These are phyloP conservation scores for Cyberlindnera mycetangii DNA, from an alignment of 805 yeast genomes.

Conservation along the genomic window DNA sequence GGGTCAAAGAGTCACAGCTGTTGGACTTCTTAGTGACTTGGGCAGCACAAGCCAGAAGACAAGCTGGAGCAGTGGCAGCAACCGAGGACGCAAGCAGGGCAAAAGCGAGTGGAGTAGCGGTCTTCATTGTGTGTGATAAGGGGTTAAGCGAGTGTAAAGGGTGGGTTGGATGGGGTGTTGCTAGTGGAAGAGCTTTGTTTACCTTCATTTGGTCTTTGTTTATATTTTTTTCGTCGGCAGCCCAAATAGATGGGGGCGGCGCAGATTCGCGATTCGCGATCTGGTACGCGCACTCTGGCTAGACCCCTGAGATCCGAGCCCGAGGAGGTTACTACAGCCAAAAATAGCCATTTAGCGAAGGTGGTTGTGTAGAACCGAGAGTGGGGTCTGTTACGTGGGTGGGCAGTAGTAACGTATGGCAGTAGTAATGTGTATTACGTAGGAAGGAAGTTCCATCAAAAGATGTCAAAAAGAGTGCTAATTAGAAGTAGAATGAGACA, in stretches of 20 bases:
- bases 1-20: constrained; percentile 55
- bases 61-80: constrained; percentile 82
- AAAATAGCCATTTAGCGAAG: too few species aligned
- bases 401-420: too few species aligned
- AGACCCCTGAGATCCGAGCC: too few species aligned
- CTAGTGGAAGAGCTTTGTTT: not conserved
- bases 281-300: constrained; percentile 3
- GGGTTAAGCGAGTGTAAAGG: not conserved
- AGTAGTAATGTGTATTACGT: too few species aligned
- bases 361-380: too few species aligned
- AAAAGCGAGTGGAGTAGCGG: constrained; percentile 16
- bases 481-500: too few species aligned
- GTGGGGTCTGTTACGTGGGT: too few species aligned
- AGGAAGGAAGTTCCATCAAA: too few species aligned
- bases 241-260: not conserved
- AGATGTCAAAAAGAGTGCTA: too few species aligned
- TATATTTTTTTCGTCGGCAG: not conserved
- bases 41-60: constrained; percentile 85
- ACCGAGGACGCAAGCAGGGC: constrained; percentile 22
- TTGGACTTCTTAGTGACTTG: constrained; percentile 54
- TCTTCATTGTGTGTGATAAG: constrained; percentile 6
- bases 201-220: too few species aligned
- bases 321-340: too few species aligned
- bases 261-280: constrained; percentile 1
- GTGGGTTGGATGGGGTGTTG: too few species aligned